Base-by-base conservation (phyloP, 371 early-diverging fungal genomes). In the Mortierella sp. region DNA sequence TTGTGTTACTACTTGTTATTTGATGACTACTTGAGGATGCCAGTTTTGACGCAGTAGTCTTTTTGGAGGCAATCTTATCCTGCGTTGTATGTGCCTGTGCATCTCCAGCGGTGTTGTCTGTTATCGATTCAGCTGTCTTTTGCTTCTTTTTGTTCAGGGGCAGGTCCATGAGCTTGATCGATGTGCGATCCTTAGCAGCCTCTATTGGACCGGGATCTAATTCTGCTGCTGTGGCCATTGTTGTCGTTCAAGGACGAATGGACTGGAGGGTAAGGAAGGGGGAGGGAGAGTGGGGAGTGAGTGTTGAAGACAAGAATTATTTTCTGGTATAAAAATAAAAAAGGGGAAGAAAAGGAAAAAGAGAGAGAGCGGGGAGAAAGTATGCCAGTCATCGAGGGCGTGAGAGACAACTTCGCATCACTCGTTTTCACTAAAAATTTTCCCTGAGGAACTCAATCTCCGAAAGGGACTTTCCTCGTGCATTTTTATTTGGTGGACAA, bases 91-190 rank as follows among this genome's bases (percentile, higher is more conserved):
- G 4, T 14, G 19, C 7, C 44, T 42, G 24, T 6, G 21, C 5
- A 21, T 53, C 23, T 9, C 4, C 19, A 24, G 8, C 12, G 17
- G 17, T 27, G 6, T 58, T 31, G 7, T 34, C 37, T 34, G 14
- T 14, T 11, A 4, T 14, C 11, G 37, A 34, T 49, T 9, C 6
- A 26, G 21, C 46, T 17, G 55, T 3, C 24, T 46, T n/a, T 17
- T 37, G 32, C 39, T 56, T 65, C 27, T 67, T 66, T 26, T 54
- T 55, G 7, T 47, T 27, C 72, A 71, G 56, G 43, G 68, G 75
- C 26, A 75, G 47, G 60, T 75, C 69, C 75, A 75, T 75, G 60
- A 75, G 75, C 52, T 64, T 68, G 58, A 75, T 75, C 43, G 69
- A 68, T 6, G 63, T 49, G n/a, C 75, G 68, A 43, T 75, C 69